A percentile compares a stretch with the other conserved stretches of the same genome.
Evolutionary conservation across 2,329 filamentous ascomycete species (phyloP).

Genomic region (Botrytis fabae): DNA sequence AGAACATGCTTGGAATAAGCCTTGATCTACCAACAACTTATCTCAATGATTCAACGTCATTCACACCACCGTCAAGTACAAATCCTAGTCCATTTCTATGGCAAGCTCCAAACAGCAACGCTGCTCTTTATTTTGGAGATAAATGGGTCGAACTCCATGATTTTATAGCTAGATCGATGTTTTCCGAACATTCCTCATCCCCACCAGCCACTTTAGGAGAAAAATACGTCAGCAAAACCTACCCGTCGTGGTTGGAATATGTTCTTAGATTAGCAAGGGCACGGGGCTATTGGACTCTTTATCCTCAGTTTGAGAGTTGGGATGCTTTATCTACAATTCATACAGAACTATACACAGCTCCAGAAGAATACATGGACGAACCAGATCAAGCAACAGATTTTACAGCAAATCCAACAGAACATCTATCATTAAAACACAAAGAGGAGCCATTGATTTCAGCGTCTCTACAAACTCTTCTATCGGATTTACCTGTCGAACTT

Average conservation of each 20-base stretch:
- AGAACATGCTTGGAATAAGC: constrained; percentile 72
- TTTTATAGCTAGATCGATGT: constrained; percentile 58
- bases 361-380: constrained; percentile 61
- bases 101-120: constrained; percentile 81
- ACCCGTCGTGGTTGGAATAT: constrained; percentile 78
- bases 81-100: constrained; percentile 62
- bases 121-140: constrained; percentile 77
- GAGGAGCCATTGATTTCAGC: constrained; percentile 47
- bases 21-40: constrained; percentile 69
- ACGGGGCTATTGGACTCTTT: constrained; percentile 76
- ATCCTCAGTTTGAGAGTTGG: constrained; percentile 60
- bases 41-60: constrained; percentile 59
- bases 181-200: constrained; percentile 40
- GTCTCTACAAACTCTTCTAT: constrained; percentile 53
- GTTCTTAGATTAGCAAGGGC: constrained; percentile 73
- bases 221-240: constrained; percentile 65
- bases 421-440: constrained; percentile 34
- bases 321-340: constrained; percentile 69
- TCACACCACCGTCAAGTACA: constrained; percentile 48
- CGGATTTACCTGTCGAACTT: constrained; percentile 46
- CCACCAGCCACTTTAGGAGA: constrained; percentile 47
- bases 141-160: constrained; percentile 86
- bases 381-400: constrained; percentile 28
- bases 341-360: constrained; percentile 68
- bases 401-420: constrained; percentile 35